Evolutionary conservation across 805 yeast species (phyloP).

Genomic region (Debaryomyces castellii): DNA sequence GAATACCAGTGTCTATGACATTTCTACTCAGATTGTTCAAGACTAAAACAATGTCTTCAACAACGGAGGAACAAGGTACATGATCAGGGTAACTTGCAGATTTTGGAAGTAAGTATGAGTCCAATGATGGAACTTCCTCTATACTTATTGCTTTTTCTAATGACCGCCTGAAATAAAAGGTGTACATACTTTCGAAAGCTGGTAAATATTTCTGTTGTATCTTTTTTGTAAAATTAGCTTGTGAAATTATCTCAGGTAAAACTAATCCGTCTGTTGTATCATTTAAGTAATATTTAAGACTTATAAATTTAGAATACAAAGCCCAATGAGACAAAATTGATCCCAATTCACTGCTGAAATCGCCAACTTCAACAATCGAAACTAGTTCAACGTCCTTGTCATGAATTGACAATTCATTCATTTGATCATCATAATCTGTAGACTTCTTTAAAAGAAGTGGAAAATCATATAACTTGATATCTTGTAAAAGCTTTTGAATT

Average conservation of each 20-base stretch:
- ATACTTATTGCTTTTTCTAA: constrained; percentile 77
- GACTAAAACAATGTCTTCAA: constrained; percentile 81
- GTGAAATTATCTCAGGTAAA: constrained; percentile 52
- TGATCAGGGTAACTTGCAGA: constrained; percentile 44
- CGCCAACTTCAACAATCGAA: constrained; percentile 66
- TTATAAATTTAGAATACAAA: constrained; percentile 69
- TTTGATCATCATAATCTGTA: constrained; percentile 11
- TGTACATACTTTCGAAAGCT: constrained; percentile 60
- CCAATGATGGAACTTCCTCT: constrained; percentile 68
- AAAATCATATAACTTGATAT: constrained; percentile 50
- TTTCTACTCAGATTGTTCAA: constrained; percentile 66
- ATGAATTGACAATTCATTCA: constrained; percentile 24
- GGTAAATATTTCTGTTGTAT: constrained; percentile 53
- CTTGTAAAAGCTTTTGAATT: constrained; percentile 54
- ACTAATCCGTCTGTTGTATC: constrained; percentile 21
- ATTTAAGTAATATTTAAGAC: constrained; percentile 63
- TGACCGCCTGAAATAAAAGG: constrained; percentile 72
- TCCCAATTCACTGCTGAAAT: constrained; percentile 65
- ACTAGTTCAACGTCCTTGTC: constrained; percentile 35
- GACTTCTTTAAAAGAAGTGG: constrained; percentile 20
- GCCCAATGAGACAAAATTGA: constrained; percentile 85
- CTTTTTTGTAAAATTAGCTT: constrained; percentile 57
- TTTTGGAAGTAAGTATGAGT: constrained; percentile 26
- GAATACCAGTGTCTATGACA: constrained; percentile 71
- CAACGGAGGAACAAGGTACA: constrained; percentile 74